phyloP scores from a whole-genome alignment of 768 basidiomycete species.

The Paxillus rubicundulus region DNA sequence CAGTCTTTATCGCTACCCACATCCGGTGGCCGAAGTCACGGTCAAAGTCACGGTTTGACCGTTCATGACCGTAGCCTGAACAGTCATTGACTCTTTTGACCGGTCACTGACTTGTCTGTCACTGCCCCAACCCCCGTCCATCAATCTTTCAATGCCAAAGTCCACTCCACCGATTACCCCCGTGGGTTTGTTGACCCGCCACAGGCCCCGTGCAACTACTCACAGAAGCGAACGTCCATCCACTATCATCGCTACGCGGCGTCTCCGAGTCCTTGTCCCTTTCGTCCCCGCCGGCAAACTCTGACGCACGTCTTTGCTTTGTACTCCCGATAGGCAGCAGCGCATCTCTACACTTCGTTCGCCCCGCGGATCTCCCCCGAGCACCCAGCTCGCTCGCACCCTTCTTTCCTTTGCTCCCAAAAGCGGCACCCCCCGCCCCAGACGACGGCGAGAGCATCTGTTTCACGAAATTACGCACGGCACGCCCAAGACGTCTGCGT shows the following conservation, averaged over 20 bases:
- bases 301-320: background rate
- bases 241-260: slow-evolving; percentile 18
- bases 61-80: too few relatives aligned
- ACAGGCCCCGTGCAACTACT: slow-evolving; percentile 5
- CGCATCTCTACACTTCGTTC: background rate
- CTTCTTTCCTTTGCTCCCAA: background rate
- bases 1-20: too few relatives aligned
- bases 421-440: background rate
- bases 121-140: too few relatives aligned
- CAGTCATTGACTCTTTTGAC: too few relatives aligned
- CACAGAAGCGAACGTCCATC: slow-evolving; percentile 21
- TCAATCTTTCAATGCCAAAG: slow-evolving; percentile 15
- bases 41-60: too few relatives aligned
- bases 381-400: background rate
- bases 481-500: slow-evolving; percentile 18
- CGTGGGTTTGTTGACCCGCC: background rate
- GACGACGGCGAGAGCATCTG: slow-evolving; percentile 17
- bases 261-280: slow-evolving; percentile 8
- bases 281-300: background rate
- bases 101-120: too few relatives aligned
- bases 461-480: slow-evolving; percentile 23
- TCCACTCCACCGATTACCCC: slow-evolving; percentile 20
- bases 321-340: too few relatives aligned
- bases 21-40: too few relatives aligned
- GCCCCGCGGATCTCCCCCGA: background rate